phyloP scores from a whole-genome alignment of 805 yeast species.

The Pichia nanzhaoensis region DNA sequence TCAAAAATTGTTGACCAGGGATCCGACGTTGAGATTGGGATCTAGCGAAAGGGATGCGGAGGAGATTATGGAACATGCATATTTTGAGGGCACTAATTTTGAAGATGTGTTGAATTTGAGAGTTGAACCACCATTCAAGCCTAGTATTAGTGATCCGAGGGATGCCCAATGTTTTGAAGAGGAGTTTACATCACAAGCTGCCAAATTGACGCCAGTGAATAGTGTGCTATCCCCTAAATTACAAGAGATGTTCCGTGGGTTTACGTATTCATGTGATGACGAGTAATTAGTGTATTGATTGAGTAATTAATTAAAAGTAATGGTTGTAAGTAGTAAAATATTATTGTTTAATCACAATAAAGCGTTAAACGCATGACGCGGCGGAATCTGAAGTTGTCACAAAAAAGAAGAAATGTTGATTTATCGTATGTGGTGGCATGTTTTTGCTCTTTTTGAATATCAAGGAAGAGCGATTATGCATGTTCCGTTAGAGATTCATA shows the following conservation, averaged over 20 bases:
- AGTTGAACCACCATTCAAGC: slow-evolving; percentile 84
- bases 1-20: slow-evolving; percentile 86
- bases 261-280: slow-evolving; percentile 76
- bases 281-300: background rate
- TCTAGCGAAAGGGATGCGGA: slow-evolving; percentile 81
- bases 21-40: slow-evolving; percentile 79
- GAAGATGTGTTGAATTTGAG: slow-evolving; percentile 71
- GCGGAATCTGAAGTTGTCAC: no score
- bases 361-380: no score
- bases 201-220: slow-evolving; percentile 91
- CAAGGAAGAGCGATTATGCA: background rate
- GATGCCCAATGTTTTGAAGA: slow-evolving; percentile 92
- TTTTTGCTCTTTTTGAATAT: no score
- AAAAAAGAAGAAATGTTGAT: no score
- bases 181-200: slow-evolving; percentile 91
- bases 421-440: no score
- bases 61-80: slow-evolving; percentile 94
- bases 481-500: slow-evolving; percentile 7
- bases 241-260: slow-evolving; percentile 97
- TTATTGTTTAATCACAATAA: no score
- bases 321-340: no score
- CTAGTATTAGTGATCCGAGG: slow-evolving; percentile 79
- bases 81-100: slow-evolving; percentile 83
- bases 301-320: no score
- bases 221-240: slow-evolving; percentile 75